phyloP scores from a whole-genome alignment of 441 rosid genomes.

The Kokia cookei region DNA sequence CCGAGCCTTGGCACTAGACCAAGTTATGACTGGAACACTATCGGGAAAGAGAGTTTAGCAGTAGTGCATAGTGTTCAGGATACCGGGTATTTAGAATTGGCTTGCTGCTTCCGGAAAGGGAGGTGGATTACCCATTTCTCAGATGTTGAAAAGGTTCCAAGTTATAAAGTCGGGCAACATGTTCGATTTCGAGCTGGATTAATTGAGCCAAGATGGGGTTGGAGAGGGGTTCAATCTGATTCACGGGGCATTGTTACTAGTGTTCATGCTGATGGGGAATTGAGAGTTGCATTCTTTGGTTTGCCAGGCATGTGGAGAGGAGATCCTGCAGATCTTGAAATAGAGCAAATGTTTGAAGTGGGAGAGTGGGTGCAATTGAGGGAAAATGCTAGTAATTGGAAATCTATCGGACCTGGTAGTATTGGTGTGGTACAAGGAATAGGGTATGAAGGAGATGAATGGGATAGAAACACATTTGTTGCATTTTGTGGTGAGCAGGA shows the following conservation, averaged over 20 bases:
- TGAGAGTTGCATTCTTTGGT: slow-evolving; percentile 78
- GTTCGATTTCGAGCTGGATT: slow-evolving; percentile 76
- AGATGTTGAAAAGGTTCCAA: slow-evolving; percentile 83
- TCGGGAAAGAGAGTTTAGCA: slow-evolving; percentile 87
- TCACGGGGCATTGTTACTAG: slow-evolving; percentile 77
- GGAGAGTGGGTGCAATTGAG: slow-evolving; percentile 92
- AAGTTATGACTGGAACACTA: slow-evolving; percentile 91
- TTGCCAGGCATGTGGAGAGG: slow-evolving; percentile 90
- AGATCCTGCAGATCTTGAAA: slow-evolving; percentile 92
- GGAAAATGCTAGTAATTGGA: slow-evolving; percentile 62
- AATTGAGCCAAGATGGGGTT: slow-evolving; percentile 95
- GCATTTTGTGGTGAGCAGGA: slow-evolving; percentile 96
- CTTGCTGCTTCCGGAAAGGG: slow-evolving; percentile 95
- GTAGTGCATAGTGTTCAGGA: slow-evolving; percentile 93
- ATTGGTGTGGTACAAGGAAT: slow-evolving; percentile 88
- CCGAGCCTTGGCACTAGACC: slow-evolving; percentile 90
- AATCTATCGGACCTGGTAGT: slow-evolving; percentile 74
- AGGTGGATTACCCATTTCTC: slow-evolving; percentile 74
- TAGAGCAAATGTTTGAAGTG: slow-evolving; percentile 72
- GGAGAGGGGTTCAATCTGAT: slow-evolving; percentile 79
- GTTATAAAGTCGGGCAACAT: slow-evolving; percentile 84
- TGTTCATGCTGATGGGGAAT: slow-evolving; percentile 95
- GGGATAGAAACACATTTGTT: slow-evolving; percentile 78
- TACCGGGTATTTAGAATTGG: slow-evolving; percentile 81
- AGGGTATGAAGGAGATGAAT: slow-evolving; percentile 74